Percentiles rank a stretch among this genome's conserved stretches.
These are phyloP conservation scores for Leishmania mexicana DNA, from an alignment of 208 protist species.

Conservation along the genomic window DNA sequence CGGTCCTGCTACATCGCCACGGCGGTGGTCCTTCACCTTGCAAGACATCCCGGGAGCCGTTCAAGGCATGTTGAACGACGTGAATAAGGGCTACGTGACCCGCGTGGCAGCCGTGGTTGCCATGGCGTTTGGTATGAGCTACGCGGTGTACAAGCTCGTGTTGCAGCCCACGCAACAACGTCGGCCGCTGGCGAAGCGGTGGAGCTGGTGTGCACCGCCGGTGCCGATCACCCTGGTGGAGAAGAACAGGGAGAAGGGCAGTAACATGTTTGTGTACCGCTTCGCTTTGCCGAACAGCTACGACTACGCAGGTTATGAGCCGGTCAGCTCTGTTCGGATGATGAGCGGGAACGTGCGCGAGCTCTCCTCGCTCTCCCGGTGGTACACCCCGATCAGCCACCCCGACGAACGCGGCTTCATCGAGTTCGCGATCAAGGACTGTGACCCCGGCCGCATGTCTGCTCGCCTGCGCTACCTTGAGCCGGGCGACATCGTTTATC, in stretches of 20 bases:
- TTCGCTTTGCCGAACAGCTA: slow-evolving; percentile 83
- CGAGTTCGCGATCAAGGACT: slow-evolving; percentile 84
- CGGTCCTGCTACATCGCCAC: neutral
- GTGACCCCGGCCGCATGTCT: slow-evolving; percentile 82
- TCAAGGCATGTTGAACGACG: slow-evolving; percentile 48
- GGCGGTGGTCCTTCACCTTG: slow-evolving; percentile 79
- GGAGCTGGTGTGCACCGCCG: slow-evolving; percentile 47
- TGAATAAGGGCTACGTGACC: slow-evolving; percentile 74
- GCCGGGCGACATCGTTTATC: slow-evolving; percentile 73
- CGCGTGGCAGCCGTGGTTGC: slow-evolving; percentile 39
- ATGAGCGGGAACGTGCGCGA: slow-evolving; percentile 50
- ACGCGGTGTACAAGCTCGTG: slow-evolving; percentile 49
- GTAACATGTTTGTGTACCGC: slow-evolving; percentile 67
- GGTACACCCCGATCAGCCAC: slow-evolving; percentile 90
- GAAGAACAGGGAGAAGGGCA: slow-evolving; percentile 52
- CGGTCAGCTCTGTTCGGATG: slow-evolving; percentile 81
- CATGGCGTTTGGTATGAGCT: slow-evolving; percentile 25
- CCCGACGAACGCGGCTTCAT: slow-evolving; percentile 77
- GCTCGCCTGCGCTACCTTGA: slow-evolving; percentile 69
- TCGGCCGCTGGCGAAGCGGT: slow-evolving; percentile 75
- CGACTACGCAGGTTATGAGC: slow-evolving; percentile 89
- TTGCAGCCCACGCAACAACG: slow-evolving; percentile 56
- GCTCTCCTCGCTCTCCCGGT: slow-evolving; percentile 63
- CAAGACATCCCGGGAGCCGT: slow-evolving; percentile 64
- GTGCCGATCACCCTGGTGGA: slow-evolving; percentile 82